Base-by-base conservation (phyloP, 306 rosid species). In the Gastrolobium villosum region DNA sequence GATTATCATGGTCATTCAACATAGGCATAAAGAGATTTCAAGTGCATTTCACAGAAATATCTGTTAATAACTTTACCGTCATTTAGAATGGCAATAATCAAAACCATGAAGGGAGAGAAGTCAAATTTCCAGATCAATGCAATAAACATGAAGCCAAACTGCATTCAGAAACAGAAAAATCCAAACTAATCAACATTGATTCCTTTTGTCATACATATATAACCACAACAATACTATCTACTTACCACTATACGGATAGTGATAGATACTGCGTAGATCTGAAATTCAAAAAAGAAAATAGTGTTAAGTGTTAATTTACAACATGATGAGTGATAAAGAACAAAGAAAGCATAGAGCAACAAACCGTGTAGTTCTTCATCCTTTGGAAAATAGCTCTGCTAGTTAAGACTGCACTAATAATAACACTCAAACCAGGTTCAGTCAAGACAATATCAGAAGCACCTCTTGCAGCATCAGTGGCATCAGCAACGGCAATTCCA, bases 191-290 rank as follows among this genome's bases (percentile, higher is more conserved):
- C 13, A 63, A 53, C 50, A 3, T 15, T 5, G 36, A 20, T 50
- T 53, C 5, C 10, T 41, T 34, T 11, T 75, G 32, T 9, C 26
- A 37, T 57, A 54, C 45, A 28, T 30, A 36, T 70, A 34, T 41
- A 78, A 3, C 30, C 45, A 41, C 13, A 28, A n/a, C 45, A 72
- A 20, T 35, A 36, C 46, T 26, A 8, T 82, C 35, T 70, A 83
- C 98, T 80, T 87, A 93, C 99, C 90, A 96, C 99, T 69, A 96
- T 96, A 93, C 99, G 99, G 39, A 96, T 96, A 34, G 99, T 96
- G 90, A 96, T 96, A 48, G 99, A 96, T 55, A 96, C 99, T 30
- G 98, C 99, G 80, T 96, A 96, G 35, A 96, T 95, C 99, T 95
- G 90, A 70, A 82, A 64, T 41, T 49, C 63, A 40, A 78, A 36